Base-by-base conservation (phyloP, 176 grass and related monocot species). In the Rhipidocladum racemiflorum region DNA sequence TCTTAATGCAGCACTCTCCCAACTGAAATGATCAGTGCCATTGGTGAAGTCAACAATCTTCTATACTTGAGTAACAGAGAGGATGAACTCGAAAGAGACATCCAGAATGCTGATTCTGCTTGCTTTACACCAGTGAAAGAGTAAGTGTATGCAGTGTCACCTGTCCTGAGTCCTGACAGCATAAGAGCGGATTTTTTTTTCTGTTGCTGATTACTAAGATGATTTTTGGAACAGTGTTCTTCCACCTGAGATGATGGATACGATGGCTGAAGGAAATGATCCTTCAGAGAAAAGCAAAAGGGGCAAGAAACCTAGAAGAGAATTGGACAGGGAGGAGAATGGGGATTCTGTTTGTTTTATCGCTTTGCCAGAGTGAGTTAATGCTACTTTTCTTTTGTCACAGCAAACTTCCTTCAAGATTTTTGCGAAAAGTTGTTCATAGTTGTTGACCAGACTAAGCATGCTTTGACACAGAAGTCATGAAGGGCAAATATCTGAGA, bases 101-200 rank as follows among this genome's bases (percentile, higher is more conserved):
- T 59, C 35, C 71, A 76, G 21, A 82, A 89, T 70, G 60, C 87
- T 17, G 57, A 69, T 82, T 86, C 88, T 85, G 86, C 79, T 81
- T 93, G 91, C 73, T 99, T 91, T 86, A 91, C 91, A 39, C 91
- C 85, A 51, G 72, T 93, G 63, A 79, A 81, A 76, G 92, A 95
- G 96, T 99, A 91, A 84, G 96, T 91, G 82, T 66, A 79, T 40
- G 16, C 11, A 80, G 34, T 23, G 27, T 77, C 68, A 53, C n/a
- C 11, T 83, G 6, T 82, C 23, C 56, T 60, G 17, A 70, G 9
- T 81, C 20, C 65, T 74, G 17, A 67, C 29, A 66, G 56, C 62
- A 62, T 45, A 63, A 79, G 36, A 78, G 46, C 34, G 8, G 32
- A 85, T 59, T 66, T 83, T 82, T 18, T 16, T n/a, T 32, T 61